Percentiles rank a stretch among this genome's conserved stretches.
These are phyloP conservation scores for Withania somnifera DNA, from an alignment of 305 asterid species.

Conservation along the genomic window DNA sequence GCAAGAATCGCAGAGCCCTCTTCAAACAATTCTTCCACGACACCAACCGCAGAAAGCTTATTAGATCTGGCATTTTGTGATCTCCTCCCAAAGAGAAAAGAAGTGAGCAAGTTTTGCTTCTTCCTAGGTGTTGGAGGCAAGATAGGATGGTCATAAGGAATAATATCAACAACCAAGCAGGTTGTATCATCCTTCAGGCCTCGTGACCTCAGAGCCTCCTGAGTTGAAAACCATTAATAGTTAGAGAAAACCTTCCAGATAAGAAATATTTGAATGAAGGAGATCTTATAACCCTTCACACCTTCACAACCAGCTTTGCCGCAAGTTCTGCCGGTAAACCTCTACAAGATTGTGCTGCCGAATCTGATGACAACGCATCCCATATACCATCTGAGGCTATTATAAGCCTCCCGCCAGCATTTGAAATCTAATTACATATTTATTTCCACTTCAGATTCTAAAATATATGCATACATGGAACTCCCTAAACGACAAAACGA, in stretches of 20 bases:
- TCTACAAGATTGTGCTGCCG: conserved; percentile 86
- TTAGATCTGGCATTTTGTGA: conserved; percentile 40
- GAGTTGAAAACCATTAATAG: conserved; percentile 14
- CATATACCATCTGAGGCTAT: conserved; percentile 98
- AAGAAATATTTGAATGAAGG: neutral
- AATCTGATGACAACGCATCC: conserved; percentile 88
- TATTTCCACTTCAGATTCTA: neutral
- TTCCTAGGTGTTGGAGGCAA: conserved; percentile 55
- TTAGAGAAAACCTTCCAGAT: neutral
- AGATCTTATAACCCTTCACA: conserved; percentile 4
- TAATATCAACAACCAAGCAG: conserved; percentile 97
- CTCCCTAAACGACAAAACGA: neutral
- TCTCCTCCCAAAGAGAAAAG: conserved; percentile 57
- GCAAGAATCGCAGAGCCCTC: conserved; percentile 99
- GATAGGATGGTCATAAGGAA: conserved; percentile 73
- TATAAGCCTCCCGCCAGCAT: conserved; percentile 95
- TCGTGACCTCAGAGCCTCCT: conserved; percentile 95
- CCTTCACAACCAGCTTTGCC: conserved; percentile 96
- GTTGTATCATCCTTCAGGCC: conserved; percentile 99
- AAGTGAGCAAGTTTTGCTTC: conserved; percentile 57
- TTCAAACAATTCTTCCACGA: conserved; percentile 91
- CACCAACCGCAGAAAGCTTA: conserved; percentile 83
- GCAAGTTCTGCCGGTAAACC: conserved; percentile 99
- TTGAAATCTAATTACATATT: conserved; percentile 50
- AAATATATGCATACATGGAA: neutral